Conservation (phyloP, 805 yeast genomes). For the Wickerhamomyces chaumierensis region DNA sequence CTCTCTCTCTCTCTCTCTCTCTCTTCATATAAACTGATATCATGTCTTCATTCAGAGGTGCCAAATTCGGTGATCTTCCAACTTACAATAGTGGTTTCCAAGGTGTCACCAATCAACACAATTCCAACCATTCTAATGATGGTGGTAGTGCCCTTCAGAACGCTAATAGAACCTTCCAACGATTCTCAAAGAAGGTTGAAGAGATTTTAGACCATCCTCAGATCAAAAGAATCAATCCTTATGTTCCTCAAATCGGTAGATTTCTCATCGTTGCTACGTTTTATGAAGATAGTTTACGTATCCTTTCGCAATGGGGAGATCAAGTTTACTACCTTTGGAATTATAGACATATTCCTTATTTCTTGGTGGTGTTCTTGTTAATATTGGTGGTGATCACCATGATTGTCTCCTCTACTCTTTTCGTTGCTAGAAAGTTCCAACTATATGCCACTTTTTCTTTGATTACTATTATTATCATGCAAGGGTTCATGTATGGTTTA, state of each 20-base stretch:
- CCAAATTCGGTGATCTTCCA: constrained; percentile 16
- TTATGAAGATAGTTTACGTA: constrained; percentile 79
- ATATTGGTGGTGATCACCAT: constrained; percentile 52
- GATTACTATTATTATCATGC: constrained; percentile 60
- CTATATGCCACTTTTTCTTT: constrained; percentile 62
- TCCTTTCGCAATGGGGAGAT: constrained; percentile 79
- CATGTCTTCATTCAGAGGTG: constrained; percentile 18
- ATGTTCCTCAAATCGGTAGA: constrained; percentile 81
- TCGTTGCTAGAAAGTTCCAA: constrained; percentile 58
- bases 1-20: too few species aligned
- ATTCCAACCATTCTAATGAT: constrained; percentile 1
- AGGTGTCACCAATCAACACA: constrained; percentile 5
- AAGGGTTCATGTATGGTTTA: constrained; percentile 83
- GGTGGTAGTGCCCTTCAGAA: constrained; percentile 15
- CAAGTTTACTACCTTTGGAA: constrained; percentile 78
- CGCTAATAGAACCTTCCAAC: constrained; percentile 5
- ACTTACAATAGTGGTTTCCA: constrained; percentile 10
- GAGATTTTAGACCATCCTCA: constrained; percentile 36
- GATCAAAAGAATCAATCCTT: constrained; percentile 45
- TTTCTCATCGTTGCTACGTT: constrained; percentile 89
- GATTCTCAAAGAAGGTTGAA: constrained; percentile 41
- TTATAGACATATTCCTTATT: constrained; percentile 68
- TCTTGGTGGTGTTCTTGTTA: constrained; percentile 68
- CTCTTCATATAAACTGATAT: too few species aligned
- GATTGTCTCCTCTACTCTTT: constrained; percentile 60